Evolutionary conservation across 768 basidiomycete species (phyloP).

Genomic region (Leucocoprinus sp.): DNA sequence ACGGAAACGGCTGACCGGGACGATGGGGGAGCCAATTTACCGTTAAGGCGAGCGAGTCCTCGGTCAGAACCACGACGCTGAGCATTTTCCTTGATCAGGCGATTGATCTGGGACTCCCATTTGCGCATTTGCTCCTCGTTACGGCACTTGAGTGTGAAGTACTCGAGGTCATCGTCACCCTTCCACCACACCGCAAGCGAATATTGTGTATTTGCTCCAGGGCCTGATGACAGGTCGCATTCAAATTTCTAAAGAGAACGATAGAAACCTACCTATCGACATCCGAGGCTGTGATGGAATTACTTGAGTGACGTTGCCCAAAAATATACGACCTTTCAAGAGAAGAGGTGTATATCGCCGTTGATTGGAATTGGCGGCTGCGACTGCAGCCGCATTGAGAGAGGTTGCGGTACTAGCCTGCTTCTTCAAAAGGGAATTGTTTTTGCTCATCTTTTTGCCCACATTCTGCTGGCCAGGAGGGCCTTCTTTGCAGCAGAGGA

Average conservation of each 20-base stretch:
- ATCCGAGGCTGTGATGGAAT: slow-evolving; percentile 49
- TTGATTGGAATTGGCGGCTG: slow-evolving; percentile 41
- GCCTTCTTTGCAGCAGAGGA: slow-evolving; percentile 96
- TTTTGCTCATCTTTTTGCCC: slow-evolving; percentile 71
- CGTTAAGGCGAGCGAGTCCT: slow-evolving; percentile 6
- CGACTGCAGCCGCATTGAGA: slow-evolving; percentile 38
- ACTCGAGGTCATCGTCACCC: slow-evolving; percentile 88
- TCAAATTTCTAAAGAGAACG: slow-evolving; percentile 5
- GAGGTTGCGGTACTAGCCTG: slow-evolving; percentile 42
- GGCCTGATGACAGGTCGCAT: slow-evolving; percentile 25
- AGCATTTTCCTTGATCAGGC: slow-evolving; percentile 75
- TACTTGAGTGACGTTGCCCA: slow-evolving; percentile 90
- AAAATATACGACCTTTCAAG: slow-evolving; percentile 93
- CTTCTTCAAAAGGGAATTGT: slow-evolving; percentile 85
- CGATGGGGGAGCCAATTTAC: not conserved
- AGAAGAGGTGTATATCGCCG: slow-evolving; percentile 77
- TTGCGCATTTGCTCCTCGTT: slow-evolving; percentile 87
- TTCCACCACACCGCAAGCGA: slow-evolving; percentile 92
- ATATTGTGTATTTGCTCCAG: slow-evolving; percentile 49
- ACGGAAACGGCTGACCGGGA: slow-evolving; percentile 10
- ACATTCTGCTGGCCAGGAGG: slow-evolving; percentile 36
- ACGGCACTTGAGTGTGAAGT: slow-evolving; percentile 88
- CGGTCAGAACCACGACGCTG: slow-evolving; percentile 63
- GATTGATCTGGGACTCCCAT: slow-evolving; percentile 88
- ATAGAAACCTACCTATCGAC: slow-evolving; percentile 45